Evolutionary conservation across 345 rosid species (phyloP), one percentile per base, ranked within the genome.

Genomic region (Aurinia saxatilis): DNA sequence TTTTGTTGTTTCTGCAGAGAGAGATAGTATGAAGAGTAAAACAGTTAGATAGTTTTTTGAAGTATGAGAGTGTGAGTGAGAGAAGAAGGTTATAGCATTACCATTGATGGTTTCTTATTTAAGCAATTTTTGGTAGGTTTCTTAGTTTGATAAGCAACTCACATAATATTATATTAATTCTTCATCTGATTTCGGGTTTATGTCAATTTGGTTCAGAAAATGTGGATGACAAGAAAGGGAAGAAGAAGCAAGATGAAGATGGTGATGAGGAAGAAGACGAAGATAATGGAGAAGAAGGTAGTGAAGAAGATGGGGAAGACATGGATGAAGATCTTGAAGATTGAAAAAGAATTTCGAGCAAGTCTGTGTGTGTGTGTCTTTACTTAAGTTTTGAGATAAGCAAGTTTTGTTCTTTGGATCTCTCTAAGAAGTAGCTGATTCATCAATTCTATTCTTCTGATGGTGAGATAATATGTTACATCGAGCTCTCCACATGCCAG

Each of bases 251-350:
- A 10, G 58, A 31, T 6, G 49, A 23, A 40, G 70, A 21, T 55
- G 55, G 13, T 16, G 29, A 17, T 33, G 50, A 7, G 0, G 61
- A 39, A 5, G 21, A 7, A 9, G 63, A 21, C 11, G 74, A 54
- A 27, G 73, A 33, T 13, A 36, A 12, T 29, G 19, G 27, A 3
- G 76, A 66, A 42, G 72, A 37, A 10, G 65, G 29, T 34, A 11
- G n/a, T 1, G 53, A 55, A 35, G 77, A 40, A 10, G 59, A 36
- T 33, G 73, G 10, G 10, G 68, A 73, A 66, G 70, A 60, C 51
- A 60, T 66, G 72, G 76, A 72, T 18, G 63, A 66, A 45, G 76
- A 72, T 41, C 34, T 5, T 44, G 70, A 65, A 64, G 75, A 65
- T 9, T 63, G 27, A 68, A 53, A 51, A 51, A 58, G 34, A 30